Evolutionary conservation across 2,329 filamentous ascomycete species (phyloP).

Genomic region (Colletotrichum falcatum): DNA sequence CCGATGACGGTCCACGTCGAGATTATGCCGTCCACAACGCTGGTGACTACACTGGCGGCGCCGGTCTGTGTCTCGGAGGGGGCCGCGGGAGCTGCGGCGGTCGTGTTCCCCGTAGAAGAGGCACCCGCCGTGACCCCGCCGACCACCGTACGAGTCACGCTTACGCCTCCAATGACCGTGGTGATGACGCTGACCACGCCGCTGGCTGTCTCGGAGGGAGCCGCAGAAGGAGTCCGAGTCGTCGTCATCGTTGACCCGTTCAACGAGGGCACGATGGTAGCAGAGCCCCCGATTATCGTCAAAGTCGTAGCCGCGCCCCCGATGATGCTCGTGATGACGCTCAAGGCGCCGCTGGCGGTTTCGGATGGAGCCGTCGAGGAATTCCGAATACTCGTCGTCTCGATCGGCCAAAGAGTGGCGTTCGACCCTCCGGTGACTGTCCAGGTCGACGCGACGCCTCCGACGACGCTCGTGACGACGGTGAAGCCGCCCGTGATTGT

Average conservation of each 20-base stretch:
- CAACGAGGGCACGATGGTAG: background rate
- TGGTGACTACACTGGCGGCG: background rate
- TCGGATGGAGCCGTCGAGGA: background rate
- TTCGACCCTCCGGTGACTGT: background rate
- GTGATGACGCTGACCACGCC: background rate
- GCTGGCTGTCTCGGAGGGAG: background rate
- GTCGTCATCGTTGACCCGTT: background rate
- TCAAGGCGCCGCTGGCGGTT: background rate
- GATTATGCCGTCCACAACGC: background rate
- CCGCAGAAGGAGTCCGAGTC: background rate
- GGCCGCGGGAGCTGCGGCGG: background rate
- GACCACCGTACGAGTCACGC: background rate
- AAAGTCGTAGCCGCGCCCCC: constrained; percentile 5
- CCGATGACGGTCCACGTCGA: background rate
- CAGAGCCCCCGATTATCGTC: background rate
- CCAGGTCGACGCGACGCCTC: constrained; percentile 1
- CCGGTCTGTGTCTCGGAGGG: background rate
- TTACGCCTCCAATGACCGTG: background rate
- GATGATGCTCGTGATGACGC: background rate
- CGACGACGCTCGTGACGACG: constrained; percentile 12
- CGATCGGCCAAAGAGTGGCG: background rate
- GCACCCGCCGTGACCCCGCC: background rate
- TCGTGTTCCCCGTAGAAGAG: background rate
- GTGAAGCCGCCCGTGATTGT: background rate
- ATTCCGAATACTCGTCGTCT: background rate